These are phyloP conservation scores for Globisporangium nodosum DNA, from an alignment of 352 stramenopile genomes.

Conservation along the genomic window DNA sequence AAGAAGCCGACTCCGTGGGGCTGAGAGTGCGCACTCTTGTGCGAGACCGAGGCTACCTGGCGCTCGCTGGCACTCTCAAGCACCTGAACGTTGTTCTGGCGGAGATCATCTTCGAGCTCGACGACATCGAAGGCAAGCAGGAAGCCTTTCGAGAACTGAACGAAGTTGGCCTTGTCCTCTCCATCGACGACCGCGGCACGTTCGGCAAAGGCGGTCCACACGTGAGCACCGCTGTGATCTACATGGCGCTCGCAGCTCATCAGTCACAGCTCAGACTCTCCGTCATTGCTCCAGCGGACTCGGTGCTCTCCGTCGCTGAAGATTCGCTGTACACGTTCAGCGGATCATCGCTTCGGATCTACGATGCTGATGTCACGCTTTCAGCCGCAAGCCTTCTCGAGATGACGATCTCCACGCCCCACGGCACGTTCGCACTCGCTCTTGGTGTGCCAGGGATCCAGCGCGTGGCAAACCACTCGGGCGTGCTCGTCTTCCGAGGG, in stretches of 20 bases:
- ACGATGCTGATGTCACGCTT: conserved; percentile 19
- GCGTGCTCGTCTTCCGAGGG: conserved; percentile 27
- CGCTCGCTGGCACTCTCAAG: conserved; percentile 23
- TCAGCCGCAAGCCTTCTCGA: conserved; percentile 25
- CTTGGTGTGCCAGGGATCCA: conserved; percentile 19
- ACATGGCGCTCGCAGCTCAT: conserved; percentile 14
- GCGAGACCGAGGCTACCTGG: conserved; percentile 19
- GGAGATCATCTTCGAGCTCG: conserved; percentile 43
- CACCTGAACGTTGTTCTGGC: conserved; percentile 38
- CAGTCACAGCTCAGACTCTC: not conserved
- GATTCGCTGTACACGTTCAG: conserved; percentile 31
- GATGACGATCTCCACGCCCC: conserved; percentile 17
- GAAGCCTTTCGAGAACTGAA: conserved; percentile 6
- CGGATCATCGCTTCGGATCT: conserved; percentile 6
- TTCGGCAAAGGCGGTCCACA: conserved; percentile 45
- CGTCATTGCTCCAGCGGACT: conserved; percentile 7
- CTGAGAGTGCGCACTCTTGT: conserved; percentile 1
- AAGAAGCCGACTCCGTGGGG: not conserved
- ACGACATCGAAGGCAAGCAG: conserved; percentile 16
- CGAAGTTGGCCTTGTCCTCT: conserved; percentile 42
- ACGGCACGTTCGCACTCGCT: conserved; percentile 25
- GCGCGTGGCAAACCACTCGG: conserved; percentile 20
- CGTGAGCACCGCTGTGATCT: conserved; percentile 25
- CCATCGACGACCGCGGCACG: conserved; percentile 48
- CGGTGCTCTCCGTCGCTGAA: conserved; percentile 32